Conservation (phyloP, 2,329 filamentous ascomycete genomes). For the Hortaea sp. region DNA sequence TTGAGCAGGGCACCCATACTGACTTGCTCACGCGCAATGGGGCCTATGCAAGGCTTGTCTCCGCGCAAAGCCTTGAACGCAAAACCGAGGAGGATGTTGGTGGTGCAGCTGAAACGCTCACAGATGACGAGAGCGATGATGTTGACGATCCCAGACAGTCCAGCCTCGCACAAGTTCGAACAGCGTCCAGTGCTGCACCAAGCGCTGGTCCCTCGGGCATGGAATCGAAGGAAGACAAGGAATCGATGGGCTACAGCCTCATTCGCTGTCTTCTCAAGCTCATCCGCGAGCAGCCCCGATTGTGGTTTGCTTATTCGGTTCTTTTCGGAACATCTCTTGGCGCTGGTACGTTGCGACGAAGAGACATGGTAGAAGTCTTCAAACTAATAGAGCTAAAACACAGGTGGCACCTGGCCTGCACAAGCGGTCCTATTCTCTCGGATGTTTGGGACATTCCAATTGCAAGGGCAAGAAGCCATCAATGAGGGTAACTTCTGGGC, state of each 20-base stretch:
- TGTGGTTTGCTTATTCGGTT: slow-evolving; percentile 31
- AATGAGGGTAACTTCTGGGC: slow-evolving; percentile 41
- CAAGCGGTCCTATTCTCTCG: slow-evolving; percentile 42
- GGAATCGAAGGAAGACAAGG: slow-evolving; percentile 21
- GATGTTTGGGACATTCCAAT: slow-evolving; percentile 39
- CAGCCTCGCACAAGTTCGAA: slow-evolving; percentile 7
- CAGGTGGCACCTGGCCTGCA: slow-evolving; percentile 37
- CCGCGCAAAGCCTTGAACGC: slow-evolving; percentile 36
- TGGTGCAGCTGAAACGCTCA: slow-evolving; percentile 7
- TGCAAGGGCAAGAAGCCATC: slow-evolving; percentile 28
- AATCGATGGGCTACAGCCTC: slow-evolving; percentile 22
- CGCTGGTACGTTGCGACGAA: slow-evolving; percentile 1
- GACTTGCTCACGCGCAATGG: slow-evolving; percentile 29
- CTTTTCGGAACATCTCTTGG: slow-evolving; percentile 25
- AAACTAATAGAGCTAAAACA: background rate
- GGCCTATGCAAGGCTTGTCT: slow-evolving; percentile 34
- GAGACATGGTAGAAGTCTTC: too few relatives aligned
- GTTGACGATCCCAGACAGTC: slow-evolving; percentile 9
- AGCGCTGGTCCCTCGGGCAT: slow-evolving; percentile 19
- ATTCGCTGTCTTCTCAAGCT: slow-evolving; percentile 28
- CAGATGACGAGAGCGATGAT: slow-evolving; percentile 17
- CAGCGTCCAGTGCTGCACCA: slow-evolving; percentile 17
- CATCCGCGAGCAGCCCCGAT: slow-evolving; percentile 25
- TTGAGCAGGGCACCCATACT: slow-evolving; percentile 36
- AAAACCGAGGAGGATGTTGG: slow-evolving; percentile 5